Evolutionary conservation across 768 basidiomycete species (phyloP), one percentile per base, ranked within the genome.

Genomic region (Rhodosporidiobolus sp.): DNA sequence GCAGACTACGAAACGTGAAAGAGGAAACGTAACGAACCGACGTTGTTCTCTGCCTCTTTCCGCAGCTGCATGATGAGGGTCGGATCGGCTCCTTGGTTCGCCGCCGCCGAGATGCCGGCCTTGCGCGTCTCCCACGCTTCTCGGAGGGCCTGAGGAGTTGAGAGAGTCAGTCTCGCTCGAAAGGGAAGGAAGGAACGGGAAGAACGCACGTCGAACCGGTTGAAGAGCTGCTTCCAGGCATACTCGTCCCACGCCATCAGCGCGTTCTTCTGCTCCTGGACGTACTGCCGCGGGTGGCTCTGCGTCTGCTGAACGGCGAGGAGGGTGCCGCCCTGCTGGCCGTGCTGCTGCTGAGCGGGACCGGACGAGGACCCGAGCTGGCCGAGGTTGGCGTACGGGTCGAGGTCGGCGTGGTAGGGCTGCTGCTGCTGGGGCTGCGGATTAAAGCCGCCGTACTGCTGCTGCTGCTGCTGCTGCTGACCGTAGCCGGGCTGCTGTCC

Each of bases 221-320:
- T 5, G n/a, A 69, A 54, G 24, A 74, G 50, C 64, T 66, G 65
- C 60, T 55, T 70, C 73, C 73, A 74, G 4, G 28, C n/a, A 60
- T 67, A 67, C 32, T 66, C 68, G 61, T 74, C 68, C 73, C 73
- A 74, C 0, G 8, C 20, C 64, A 67, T 70, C 26, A 74, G 30
- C n/a, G 28, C 32, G 12, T 35, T 26, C 32, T 59, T 58, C 38
- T 63, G 53, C 56, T 74, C 68, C 24, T 53, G 49, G 26, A 74
- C 73, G 56, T 46, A 74, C 34, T 69, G 59, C 8, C 73, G 34
- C 30, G 73, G 73, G 43, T 74, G 73, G 16, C 38, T 52, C 54
- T 66, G 64, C 8, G 65, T 63, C 56, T 70, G 68, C 45, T 52
- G 64, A 0, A 72, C 71, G 12, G 56, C 55, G 19, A 72, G 46